Base-by-base conservation (phyloP, 306 rosid species). In the Fragaria vesca region DNA sequence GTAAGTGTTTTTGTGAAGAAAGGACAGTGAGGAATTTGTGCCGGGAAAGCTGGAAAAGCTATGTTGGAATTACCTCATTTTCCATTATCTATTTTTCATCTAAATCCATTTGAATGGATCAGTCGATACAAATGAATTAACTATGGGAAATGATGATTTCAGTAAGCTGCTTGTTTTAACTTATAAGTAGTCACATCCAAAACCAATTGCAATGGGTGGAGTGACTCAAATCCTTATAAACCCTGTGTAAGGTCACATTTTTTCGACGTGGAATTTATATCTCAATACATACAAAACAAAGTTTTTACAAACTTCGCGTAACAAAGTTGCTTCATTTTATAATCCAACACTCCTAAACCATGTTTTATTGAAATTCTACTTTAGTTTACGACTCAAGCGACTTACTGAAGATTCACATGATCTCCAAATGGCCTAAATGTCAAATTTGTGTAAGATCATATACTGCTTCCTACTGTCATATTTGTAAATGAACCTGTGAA, bases 21-120 rank as follows among this genome's bases (percentile, higher is more conserved):
- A 74, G 76, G 84, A 81, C 88, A 88, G 74, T 36, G 90, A 92
- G 93, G 91, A 89, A 89, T 85, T 80, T 69, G 28, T 83, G 97
- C 90, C 97, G 88, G 87, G 60, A 87, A 89, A 81, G 85, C 83
- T 76, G 93, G 91, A 79, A 45, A 81, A 45, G 61, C 34, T 62
- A 28, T 26, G 69, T 43, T 8, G 43, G 16, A 47, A 48, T 28
- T 26, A 47, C n/a, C 36, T 48, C 60, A 70, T 70, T 46, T 71
- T 30, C 75, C 75, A 28, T 66, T 66, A 66, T 20, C 71, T 38
- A 8, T 8, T 20, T 13, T 40, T 38, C 45, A 66, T 38, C 16
- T 18, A 36, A 16, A 36, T 17, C 21, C 12, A 18, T 17, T 17
- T 65, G 6, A 36, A 15, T 32, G 47, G 28, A 36, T 66, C 46